These are phyloP conservation scores for Pseudonitzschia multistriata DNA, from an alignment of 108 stramenopile genomes.

Conservation along the genomic window DNA sequence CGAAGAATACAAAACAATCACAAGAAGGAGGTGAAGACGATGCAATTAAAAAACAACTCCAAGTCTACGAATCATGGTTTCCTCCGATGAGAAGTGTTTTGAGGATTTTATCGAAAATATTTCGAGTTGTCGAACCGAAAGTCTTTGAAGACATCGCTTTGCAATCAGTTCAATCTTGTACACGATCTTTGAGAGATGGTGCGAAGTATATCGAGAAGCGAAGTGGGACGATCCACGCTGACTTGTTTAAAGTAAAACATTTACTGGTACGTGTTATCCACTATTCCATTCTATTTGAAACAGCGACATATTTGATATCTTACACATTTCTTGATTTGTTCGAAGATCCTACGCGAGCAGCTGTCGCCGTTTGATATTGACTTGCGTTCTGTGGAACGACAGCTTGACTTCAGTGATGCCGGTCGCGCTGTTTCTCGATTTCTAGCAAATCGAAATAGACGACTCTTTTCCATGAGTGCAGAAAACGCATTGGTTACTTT, in stretches of 20 bases:
- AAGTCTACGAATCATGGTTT: slow-evolving; percentile 88
- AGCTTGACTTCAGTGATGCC: slow-evolving; percentile 88
- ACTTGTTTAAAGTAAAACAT: slow-evolving; percentile 89
- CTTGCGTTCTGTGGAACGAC: slow-evolving; percentile 80
- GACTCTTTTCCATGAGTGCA: slow-evolving; percentile 85
- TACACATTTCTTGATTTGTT: background rate
- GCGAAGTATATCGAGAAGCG: slow-evolving; percentile 58
- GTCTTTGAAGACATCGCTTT: slow-evolving; percentile 93
- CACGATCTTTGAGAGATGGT: slow-evolving; percentile 77
- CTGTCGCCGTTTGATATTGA: slow-evolving; percentile 92
- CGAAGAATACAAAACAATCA: slow-evolving; percentile 32
- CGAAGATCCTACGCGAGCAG: slow-evolving; percentile 87
- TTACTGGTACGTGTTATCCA: slow-evolving; percentile 58
- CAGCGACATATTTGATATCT: background rate
- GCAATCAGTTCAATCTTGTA: slow-evolving; percentile 79
- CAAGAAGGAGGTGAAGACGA: slow-evolving; percentile 38
- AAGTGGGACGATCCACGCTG: slow-evolving; percentile 70
- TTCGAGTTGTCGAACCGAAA: slow-evolving; percentile 86
- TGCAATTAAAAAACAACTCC: slow-evolving; percentile 65
- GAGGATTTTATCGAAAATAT: slow-evolving; percentile 85
- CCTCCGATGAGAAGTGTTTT: slow-evolving; percentile 88
- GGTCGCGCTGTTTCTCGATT: slow-evolving; percentile 84
- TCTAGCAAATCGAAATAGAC: slow-evolving; percentile 83
- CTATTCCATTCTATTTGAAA: background rate
- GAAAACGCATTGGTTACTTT: slow-evolving; percentile 86